These are phyloP conservation scores for Ganoderma meredithae DNA, from an alignment of 1,284 basidiomycete species.

Conservation along the genomic window DNA sequence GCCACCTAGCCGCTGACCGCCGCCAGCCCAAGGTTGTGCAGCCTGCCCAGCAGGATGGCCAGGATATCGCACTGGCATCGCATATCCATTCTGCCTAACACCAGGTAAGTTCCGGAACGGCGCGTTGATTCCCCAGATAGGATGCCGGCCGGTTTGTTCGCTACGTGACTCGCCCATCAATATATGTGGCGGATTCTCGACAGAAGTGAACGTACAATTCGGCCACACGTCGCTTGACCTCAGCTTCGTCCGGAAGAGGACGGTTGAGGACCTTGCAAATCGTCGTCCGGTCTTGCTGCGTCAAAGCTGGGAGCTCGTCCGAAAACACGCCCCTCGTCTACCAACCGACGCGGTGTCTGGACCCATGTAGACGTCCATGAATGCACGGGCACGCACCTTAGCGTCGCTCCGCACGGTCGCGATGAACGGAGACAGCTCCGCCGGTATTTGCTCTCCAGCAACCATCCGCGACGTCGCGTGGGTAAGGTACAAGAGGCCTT, in stretches of 20 bases:
- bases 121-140: slow-evolving; percentile 26
- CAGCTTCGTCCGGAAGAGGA: slow-evolving; percentile 47
- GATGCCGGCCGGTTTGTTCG: slow-evolving; percentile 21
- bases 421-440: slow-evolving; percentile 58
- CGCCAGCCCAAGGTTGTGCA: neutral
- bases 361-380: neutral
- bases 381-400: slow-evolving; percentile 41
- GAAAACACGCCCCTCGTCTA: slow-evolving; percentile 29
- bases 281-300: slow-evolving; percentile 23
- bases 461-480: slow-evolving; percentile 56
- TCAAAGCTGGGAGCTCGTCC: slow-evolving; percentile 23
- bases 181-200: neutral
- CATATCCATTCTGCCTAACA: slow-evolving; percentile 13
- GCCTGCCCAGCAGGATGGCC: neutral
- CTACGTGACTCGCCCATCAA: slow-evolving; percentile 13
- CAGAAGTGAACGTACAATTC: slow-evolving; percentile 51
- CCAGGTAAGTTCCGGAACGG: slow-evolving; percentile 21
- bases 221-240: slow-evolving; percentile 50
- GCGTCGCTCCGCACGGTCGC: slow-evolving; percentile 45
- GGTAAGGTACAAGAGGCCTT: slow-evolving; percentile 76
- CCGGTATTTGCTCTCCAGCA: slow-evolving; percentile 55
- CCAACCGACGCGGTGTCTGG: neutral
- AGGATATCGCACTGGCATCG: slow-evolving; percentile 12
- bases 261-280: slow-evolving; percentile 47
- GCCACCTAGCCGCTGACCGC: neutral